These are phyloP conservation scores for Cercophora newfieldiana DNA, from an alignment of 495 filamentous ascomycete species.

Conservation along the genomic window DNA sequence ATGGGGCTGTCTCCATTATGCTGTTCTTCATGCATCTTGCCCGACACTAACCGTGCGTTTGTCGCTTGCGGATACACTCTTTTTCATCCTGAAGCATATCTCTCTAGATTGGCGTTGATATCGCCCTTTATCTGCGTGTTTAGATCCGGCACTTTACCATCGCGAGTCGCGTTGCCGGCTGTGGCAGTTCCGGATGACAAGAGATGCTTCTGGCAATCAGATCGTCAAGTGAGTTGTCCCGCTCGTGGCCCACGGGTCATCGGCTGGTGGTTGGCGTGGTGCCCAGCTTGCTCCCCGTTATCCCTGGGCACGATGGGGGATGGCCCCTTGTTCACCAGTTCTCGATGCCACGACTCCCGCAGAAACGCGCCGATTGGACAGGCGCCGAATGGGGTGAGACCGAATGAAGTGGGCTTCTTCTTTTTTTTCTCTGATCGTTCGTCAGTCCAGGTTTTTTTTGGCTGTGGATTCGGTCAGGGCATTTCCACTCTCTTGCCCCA, in stretches of 20 bases:
- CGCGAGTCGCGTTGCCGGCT: background rate
- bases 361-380: conserved; percentile 5
- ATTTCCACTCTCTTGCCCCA: conserved; percentile 1
- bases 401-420: background rate
- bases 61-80: background rate
- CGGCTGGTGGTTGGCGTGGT: background rate
- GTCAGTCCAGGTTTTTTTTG: background rate
- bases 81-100: background rate
- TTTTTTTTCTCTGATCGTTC: conserved; percentile 1
- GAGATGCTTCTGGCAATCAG: background rate
- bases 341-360: conserved; percentile 1
- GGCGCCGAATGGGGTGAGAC: background rate
- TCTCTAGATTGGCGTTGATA: background rate
- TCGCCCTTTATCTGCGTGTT: background rate
- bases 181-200: background rate
- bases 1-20: background rate
- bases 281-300: background rate
- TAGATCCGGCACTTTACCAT: background rate
- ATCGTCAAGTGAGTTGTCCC: background rate
- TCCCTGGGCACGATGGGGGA: background rate
- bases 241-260: background rate
- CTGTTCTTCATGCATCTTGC: background rate
- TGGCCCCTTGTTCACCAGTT: background rate
- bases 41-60: background rate
- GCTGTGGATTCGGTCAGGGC: background rate